Evolutionary conservation across 257 asterid species (phyloP), one percentile per base, ranked within the genome.

Genomic region (Lycium ferocissimum): DNA sequence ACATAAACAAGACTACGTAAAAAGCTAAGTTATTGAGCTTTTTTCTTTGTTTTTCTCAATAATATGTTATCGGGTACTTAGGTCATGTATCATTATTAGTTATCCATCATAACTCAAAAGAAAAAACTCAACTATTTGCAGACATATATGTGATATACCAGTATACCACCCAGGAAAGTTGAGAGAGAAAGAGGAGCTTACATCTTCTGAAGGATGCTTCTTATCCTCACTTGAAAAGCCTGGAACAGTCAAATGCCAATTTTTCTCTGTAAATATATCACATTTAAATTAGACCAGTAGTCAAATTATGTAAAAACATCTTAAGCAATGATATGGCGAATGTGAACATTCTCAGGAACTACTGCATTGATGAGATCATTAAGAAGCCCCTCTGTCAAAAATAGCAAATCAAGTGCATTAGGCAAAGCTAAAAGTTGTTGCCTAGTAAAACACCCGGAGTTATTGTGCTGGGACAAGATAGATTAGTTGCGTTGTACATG

Each of bases 171-270:
- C 26, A 67, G 6, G 59, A 47, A 63, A 80, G 18, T 45, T 79
- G 61, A 85, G 81, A 84, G 69, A 22, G 83, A 73, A 53, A 83
- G 85, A 81, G 17, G 84, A 84, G 69, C 97, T 91, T 95, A 97
- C 99, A 33, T 80, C 89, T 81, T 85, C 90, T 7, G 88, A 84
- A 26, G 80, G 81, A 70, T 87, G 88, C 84, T 89, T 92, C 90
- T 80, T 91, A 83, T 89, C 97, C 86, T 97, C 98, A 37, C 94
- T 91, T 47, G 98, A 94, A 90, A 86, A 97, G 83, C 97, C 99
- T n/a, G 99, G 99, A 84, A 96, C 79, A 14, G 91, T 91, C 91
- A 95, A 86, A 7, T 93, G 89, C 97, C 92, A 94, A 88, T 97
- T 90, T 90, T 92, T 95, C 93, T 97, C 98, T 95, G 99, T 88